Evolutionary conservation across 129 eudicot genomes (phyloP).

Genomic region (Centrapalus pauciflorus): DNA sequence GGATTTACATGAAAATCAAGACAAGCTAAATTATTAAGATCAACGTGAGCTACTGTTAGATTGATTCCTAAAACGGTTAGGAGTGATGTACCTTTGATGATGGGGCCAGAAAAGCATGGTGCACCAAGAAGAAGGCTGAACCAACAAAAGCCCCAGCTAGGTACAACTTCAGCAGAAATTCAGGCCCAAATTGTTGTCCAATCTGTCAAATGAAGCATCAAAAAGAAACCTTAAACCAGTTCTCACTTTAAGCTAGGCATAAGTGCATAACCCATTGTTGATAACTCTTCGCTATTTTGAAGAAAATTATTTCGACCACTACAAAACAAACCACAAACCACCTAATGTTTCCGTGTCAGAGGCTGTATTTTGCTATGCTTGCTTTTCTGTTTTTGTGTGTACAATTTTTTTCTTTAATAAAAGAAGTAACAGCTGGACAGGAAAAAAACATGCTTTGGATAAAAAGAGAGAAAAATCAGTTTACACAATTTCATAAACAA

Average conservation of each 20-base stretch:
- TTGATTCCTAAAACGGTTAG: neutral
- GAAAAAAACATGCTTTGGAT: no score
- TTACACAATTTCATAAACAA: neutral
- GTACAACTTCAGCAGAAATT: constrained; percentile 61
- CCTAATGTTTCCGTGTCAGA: neutral
- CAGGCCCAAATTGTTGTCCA: constrained; percentile 70
- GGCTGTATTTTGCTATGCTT: neutral
- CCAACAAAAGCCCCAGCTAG: constrained; percentile 82
- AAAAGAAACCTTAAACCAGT: neutral
- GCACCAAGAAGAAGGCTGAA: constrained; percentile 66
- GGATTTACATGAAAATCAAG: neutral
- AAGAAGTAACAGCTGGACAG: no score
- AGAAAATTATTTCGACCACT: no score
- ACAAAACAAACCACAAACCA: neutral
- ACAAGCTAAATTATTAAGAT: neutral
- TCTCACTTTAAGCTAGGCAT: neutral
- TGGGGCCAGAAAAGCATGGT: constrained; percentile 48
- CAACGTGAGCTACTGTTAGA: neutral
- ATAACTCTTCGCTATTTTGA: no score
- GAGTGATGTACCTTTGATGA: constrained; percentile 47
- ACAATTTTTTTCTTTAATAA: no score
- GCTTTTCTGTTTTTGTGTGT: no score
- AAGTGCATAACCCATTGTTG: neutral
- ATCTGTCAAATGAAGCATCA: constrained; percentile 43
- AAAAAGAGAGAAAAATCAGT: neutral